Evolutionary conservation across 352 stramenopile species (phyloP).

Genomic region (Phytophthora colocasiae): DNA sequence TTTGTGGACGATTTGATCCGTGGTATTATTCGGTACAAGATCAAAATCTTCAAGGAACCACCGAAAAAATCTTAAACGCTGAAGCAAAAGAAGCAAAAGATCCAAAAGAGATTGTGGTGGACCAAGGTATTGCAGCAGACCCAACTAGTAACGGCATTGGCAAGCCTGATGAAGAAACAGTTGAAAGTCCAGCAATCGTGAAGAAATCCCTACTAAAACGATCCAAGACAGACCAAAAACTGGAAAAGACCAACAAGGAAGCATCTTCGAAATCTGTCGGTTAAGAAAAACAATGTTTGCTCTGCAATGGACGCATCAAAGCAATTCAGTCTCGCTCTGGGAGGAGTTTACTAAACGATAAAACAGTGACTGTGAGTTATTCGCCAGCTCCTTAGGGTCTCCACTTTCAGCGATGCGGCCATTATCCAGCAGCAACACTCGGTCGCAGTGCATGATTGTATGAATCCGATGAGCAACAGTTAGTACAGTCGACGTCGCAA

Average conservation of each 20-base stretch:
- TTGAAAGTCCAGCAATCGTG: neutral
- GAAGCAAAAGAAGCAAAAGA: slow-evolving; percentile 3
- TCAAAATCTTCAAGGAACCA: slow-evolving; percentile 69
- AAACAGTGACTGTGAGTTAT: slow-evolving; percentile 53
- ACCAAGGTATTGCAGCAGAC: neutral
- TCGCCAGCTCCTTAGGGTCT: slow-evolving; percentile 40
- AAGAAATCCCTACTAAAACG: slow-evolving; percentile 17
- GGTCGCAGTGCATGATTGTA: slow-evolving; percentile 96
- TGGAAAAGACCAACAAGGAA: slow-evolving; percentile 4
- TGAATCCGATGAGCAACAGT: slow-evolving; percentile 98
- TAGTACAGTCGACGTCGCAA: slow-evolving; percentile 94
- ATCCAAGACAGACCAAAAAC: slow-evolving; percentile 16
- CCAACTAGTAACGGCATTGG: neutral
- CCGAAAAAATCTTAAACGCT: slow-evolving; percentile 31
- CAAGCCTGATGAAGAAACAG: neutral
- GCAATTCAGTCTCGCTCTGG: slow-evolving; percentile 7
- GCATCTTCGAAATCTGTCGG: slow-evolving; percentile 20
- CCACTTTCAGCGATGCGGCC: slow-evolving; percentile 64
- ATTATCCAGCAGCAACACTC: slow-evolving; percentile 73
- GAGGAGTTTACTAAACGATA: slow-evolving; percentile 41
- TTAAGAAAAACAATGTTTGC: slow-evolving; percentile 1
- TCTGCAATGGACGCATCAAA: slow-evolving; percentile 1
- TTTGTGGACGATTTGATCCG: slow-evolving; percentile 76
- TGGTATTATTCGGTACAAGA: slow-evolving; percentile 78
- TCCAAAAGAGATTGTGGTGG: no score